Base-by-base conservation (phyloP, 2,329 filamentous ascomycete species). In the Pseudogymnoascus pannorum region DNA sequence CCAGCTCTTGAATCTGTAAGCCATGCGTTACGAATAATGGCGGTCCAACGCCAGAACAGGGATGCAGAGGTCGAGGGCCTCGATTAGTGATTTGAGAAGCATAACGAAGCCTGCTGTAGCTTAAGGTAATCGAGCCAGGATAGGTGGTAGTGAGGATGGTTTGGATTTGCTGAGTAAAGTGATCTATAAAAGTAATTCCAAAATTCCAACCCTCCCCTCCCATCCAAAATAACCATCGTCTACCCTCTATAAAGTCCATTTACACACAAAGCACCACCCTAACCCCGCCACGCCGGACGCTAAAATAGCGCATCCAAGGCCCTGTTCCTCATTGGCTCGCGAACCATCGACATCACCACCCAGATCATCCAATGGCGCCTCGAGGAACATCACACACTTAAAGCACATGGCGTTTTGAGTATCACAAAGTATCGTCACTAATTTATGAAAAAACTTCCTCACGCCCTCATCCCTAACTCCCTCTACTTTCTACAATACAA, bases 1-100 rank as follows among this genome's bases (percentile, higher is more conserved):
- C 87, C 87, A 0, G 78, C 84, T 0, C 73, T 87, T 0, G 77
- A 84, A 0, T 90, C 89, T 67, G 77, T 88, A 12, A 86, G 87
- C 0, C 87, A 91, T 65, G 73, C 72, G 1, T 91, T 87, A 87
- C 86, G 86, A 0, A 64, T 71, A n/a, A 18, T 81, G 78, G 73
- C 74, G 78, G 59, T 67, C 67, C 5, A 59, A 60, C 4, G 65
- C 76, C 14, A 74, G 74, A 2, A 51, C 66, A 16, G 61, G 70
- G 2, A 35, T 64, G 14, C 66, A 65, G 57, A 69, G 62, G 51
- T 68, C 73, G 4, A 73, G 67, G 51, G 72, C 73, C 4, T 68
- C 66, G 1, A 69, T 61, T 60, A 60, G 62, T 14, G 73, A 78
- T 59, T 60, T 77, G 11, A 57, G 67, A 9, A 61, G 73, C 74